Base-by-base conservation (phyloP, 148 eudicot species). In the Pharnaceum exiguum region DNA sequence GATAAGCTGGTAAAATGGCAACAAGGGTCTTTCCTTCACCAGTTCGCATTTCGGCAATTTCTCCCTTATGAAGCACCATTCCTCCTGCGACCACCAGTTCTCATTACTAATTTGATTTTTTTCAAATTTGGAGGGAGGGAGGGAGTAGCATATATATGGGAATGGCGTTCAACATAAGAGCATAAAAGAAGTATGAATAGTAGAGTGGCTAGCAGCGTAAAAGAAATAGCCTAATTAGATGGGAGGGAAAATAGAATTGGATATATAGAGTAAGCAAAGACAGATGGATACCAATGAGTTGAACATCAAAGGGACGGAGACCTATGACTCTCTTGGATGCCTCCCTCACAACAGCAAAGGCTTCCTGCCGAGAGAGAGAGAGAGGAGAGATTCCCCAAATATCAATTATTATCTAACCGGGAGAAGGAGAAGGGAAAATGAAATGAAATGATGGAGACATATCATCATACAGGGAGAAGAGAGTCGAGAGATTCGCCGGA, bases 11-110 rank as follows among this genome's bases (percentile, higher is more conserved):
- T 58, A 93, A 79, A 53, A 93, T 66, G 54, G 98, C 98, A 59
- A 93, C 98, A 39, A 93, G 81, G 31, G 98, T 93, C 81, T 93
- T 93, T 62, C 98, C 98, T 73, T 93, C 98, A 56, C 98, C 98
- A 2, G 98, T 93, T 74, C 95, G 87, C 98, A 93, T 93, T 79
- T 93, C 98, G 35, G 96, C 95, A 59, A 93, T 93, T 60, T 93
- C 89, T 44, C 96, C 95, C 42, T 79, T 85, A 65, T 93, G 96
- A 58, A 93, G 88, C 54, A 93, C 98, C 80, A 93, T 93, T 15
- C 98, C 98, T 58, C 98, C 98, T 91, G 60, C 39, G 48, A 9
- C 10, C 5, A 11, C 4, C n/a, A 15, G 10, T 3, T 6, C 2
- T 15, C 19, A 46, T 38, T 10, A n/a, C n/a, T n/a, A n/a, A n/a